These are phyloP conservation scores for Wickerhamomyces bisporus DNA, from an alignment of 805 yeast species.

Conservation along the genomic window DNA sequence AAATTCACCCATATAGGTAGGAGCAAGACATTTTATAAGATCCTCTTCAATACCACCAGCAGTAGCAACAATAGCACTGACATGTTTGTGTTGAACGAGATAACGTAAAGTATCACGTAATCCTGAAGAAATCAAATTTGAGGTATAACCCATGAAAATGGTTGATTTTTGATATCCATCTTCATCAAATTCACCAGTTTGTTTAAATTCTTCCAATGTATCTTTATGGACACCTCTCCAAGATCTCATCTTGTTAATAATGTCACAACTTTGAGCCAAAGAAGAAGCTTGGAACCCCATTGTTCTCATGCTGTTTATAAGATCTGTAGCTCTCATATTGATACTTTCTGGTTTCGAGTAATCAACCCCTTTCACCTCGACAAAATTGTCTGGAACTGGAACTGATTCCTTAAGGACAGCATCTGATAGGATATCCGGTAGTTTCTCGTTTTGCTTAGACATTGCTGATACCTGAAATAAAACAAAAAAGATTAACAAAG, in stretches of 20 bases:
- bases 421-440: constrained; percentile 77
- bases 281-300: constrained; percentile 98
- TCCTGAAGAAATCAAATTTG: constrained; percentile 93
- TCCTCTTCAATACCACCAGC: constrained; percentile 99
- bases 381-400: constrained; percentile 78
- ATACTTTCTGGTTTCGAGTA: constrained; percentile 73
- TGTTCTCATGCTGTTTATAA: constrained; percentile 76
- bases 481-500: no score
- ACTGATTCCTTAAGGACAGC: constrained; percentile 87
- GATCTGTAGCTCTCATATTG: constrained; percentile 73
- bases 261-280: constrained; percentile 83
- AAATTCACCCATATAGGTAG: constrained; percentile 93
- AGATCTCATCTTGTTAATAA: constrained; percentile 83
- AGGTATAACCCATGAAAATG: constrained; percentile 92
- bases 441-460: constrained; percentile 34
- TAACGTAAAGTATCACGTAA: constrained; percentile 84
- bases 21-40: constrained; percentile 91
- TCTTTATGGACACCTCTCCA: constrained; percentile 86
- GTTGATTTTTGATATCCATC: constrained; percentile 80
- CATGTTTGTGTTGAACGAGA: constrained; percentile 90
- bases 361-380: constrained; percentile 82
- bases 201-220: constrained; percentile 62
- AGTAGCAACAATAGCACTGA: constrained; percentile 90
- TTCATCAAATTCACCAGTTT: constrained; percentile 73
- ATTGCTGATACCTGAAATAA: constrained; percentile 13